Evolutionary conservation across 164 flowering plant species (phyloP), one percentile per base, ranked within the genome.

Genomic region (Umbellularia californica): DNA sequence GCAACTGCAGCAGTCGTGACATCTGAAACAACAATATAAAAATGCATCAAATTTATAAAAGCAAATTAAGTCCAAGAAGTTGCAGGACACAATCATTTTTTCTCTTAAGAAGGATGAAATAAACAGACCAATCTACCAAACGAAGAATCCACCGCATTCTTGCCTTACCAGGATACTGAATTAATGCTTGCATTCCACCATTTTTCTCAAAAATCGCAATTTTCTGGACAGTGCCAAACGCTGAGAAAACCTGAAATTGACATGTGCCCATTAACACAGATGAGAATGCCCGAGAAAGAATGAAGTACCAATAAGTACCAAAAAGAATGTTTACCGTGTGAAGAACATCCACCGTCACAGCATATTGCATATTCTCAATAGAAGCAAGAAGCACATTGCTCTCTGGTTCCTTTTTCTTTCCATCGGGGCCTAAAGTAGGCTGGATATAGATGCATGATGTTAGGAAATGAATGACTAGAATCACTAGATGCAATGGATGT

Each of bases 181-280:
- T 69, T 23, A 94, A 68, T 24, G 95, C 98, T 78, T 94, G 98
- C 73, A 88, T 88, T 72, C 90, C 91, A 78, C 97, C 98, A 84
- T 89, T 94, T 83, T 94, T 94, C 81, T 94, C 98, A 86, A 94
- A 94, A n/a, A 92, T 90, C 25, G 98, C 98, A 78, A 94, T 90
- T 82, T 94, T 94, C 78, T 92, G 93, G 50, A 94, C 94, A 47
- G 88, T 81, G 11, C 97, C 98, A 86, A 86, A 94, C 25, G 98
- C 88, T 74, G 98, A 92, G 77, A 94, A 92, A 30, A 94, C 98
- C 98, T 94, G 82, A 23, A 67, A 74, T 23, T 65, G 11, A 23
- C 68, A 23, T 12, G 24, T 11, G 24, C 22, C 58, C 22, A 52
- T 3, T 22, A 65, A 75, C 30, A 33, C 22, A 52, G 24, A 68